Base-by-base conservation (phyloP, 1,284 basidiomycete genomes). In the Leccinum griseonigrum region DNA sequence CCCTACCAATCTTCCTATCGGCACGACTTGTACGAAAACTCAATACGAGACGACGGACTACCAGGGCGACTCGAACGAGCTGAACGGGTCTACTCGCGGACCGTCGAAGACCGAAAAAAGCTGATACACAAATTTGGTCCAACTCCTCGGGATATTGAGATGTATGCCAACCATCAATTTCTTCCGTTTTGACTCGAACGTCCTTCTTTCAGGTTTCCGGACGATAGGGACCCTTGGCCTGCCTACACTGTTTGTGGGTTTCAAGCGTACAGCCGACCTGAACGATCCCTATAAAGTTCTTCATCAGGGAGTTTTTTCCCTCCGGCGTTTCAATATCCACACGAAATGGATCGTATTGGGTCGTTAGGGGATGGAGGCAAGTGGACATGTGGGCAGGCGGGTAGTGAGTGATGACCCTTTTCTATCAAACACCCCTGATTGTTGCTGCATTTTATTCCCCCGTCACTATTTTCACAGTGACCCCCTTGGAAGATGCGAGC, bases 331-430 rank as follows among this genome's bases (percentile, higher is more conserved):
- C 81, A 84, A 67, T 88, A 86, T 74, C 86, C 87, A 18, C 85
- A 86, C 63, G 83, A 86, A 64, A 66, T 85, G 8, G 81, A 85
- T 67, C 84, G 86, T 16, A 68, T 86, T 46, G 87, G 86, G 51
- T 77, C 78, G n/a, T 71, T 87, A 8, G 85, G 85, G 14, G 86
- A 87, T 69, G 87, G 87, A 18, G 86, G 86, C 22, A 88, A 88
- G 71, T 89, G 85, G 84, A 77, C 85, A 8, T 88, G 87, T 66
- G 86, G 87, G n/a, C n/a, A n/a, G n/a, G n/a, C n/a, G n/a, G n/a
- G n/a, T n/a, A n/a, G n/a, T n/a, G n/a, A n/a, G n/a, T n/a, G n/a
- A n/a, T n/a, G n/a, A n/a, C n/a, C n/a, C n/a, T n/a, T n/a, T n/a
- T n/a, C n/a, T n/a, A n/a, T n/a, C n/a, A n/a, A n/a, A n/a, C n/a